Evolutionary conservation across 2,329 filamentous ascomycete species (phyloP).

Genomic region (Fusarium caatingaense): DNA sequence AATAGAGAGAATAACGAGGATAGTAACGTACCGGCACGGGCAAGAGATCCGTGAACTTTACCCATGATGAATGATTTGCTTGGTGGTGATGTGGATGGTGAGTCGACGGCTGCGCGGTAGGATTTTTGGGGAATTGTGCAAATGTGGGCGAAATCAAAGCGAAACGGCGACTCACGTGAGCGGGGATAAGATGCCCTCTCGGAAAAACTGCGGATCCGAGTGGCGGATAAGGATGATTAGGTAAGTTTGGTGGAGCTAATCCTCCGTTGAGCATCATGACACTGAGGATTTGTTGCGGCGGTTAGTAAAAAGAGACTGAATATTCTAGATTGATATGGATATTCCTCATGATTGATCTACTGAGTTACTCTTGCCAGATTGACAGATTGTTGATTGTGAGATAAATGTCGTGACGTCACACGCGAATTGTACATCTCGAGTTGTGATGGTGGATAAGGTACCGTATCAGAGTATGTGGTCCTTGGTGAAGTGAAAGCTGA

Average conservation of each 20-base stretch:
- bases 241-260: background rate
- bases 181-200: slow-evolving; percentile 49
- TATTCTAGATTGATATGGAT: background rate
- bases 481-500: background rate
- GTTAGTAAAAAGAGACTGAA: background rate
- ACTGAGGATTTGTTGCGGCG: background rate
- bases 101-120: slow-evolving; percentile 46
- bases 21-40: slow-evolving; percentile 73
- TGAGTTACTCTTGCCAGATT: rapidly evolving
- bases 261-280: background rate
- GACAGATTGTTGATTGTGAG: rapidly evolving
- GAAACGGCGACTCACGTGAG: slow-evolving; percentile 52
- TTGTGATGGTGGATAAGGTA: background rate
- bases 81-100: slow-evolving; percentile 53
- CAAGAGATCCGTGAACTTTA: slow-evolving; percentile 94
- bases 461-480: background rate
- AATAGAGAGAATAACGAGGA: slow-evolving; percentile 11
- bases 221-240: slow-evolving; percentile 9
- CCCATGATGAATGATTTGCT: slow-evolving; percentile 73
- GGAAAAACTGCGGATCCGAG: slow-evolving; percentile 47
- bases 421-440: too few relatives aligned
- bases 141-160: slow-evolving; percentile 51
- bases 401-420: background rate
- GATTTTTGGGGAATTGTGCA: slow-evolving; percentile 54
- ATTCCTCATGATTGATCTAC: rapidly evolving